Percentiles rank a stretch among this genome's conserved stretches.
Conservation (phyloP, 2,329 filamentous ascomycete species). For the Sporothrix sp. region DNA sequence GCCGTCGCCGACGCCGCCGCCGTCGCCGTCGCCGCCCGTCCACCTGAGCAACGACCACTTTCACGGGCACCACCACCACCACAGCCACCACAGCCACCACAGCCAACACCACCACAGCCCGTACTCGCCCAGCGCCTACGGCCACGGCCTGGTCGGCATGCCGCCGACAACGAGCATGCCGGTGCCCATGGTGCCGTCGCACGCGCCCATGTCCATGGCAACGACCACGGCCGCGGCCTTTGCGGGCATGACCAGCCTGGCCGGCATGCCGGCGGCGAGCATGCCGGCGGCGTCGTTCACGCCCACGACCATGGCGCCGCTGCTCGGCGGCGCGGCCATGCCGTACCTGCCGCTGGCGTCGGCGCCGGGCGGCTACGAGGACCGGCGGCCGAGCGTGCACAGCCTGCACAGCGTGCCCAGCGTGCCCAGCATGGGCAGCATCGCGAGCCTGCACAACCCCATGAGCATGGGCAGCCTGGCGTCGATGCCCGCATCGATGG, state of each 20-base stretch:
- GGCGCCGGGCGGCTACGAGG: no score
- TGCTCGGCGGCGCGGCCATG: no score
- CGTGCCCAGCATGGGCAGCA: no score
- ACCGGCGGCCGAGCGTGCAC: no score
- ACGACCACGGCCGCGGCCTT: not conserved
- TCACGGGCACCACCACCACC: not conserved
- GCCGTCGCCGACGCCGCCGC: conserved; percentile 17
- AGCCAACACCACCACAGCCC: no score
- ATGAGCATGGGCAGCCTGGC: no score
- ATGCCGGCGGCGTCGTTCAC: no score
- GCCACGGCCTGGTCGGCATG: not conserved
- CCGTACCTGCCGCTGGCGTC: not conserved
- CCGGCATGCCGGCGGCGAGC: not conserved
- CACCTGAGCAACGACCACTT: not conserved
- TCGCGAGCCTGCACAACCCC: no score
- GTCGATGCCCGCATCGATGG: no score
- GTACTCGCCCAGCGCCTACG: no score
- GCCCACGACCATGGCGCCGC: no score
- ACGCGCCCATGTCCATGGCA: not conserved
- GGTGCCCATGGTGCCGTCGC: conserved; percentile 1
- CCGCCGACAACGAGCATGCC: not conserved
- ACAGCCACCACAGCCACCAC: not conserved
- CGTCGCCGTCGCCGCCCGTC: not conserved
- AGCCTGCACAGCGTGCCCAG: no score
- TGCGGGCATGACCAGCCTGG: not conserved